phyloP scores from a whole-genome alignment of 768 basidiomycete genomes.

The Pisolithus orientalis region DNA sequence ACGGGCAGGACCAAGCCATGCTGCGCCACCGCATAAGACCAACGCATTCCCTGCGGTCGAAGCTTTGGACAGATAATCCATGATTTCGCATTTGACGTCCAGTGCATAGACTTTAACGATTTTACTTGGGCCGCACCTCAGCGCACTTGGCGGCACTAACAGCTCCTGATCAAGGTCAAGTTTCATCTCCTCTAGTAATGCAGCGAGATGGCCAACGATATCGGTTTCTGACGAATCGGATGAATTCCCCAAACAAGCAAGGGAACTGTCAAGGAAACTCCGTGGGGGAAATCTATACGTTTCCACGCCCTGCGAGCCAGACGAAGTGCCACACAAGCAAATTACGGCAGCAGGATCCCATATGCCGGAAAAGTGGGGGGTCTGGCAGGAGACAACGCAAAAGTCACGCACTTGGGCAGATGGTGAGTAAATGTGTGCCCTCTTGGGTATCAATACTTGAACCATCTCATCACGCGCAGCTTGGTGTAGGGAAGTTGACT shows the following conservation, averaged over 20 bases:
- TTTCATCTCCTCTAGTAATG: conserved; percentile 4
- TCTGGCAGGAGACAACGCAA: conserved; percentile 61
- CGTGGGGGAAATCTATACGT: conserved; percentile 72
- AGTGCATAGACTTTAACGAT: conserved; percentile 40
- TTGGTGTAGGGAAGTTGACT: conserved; percentile 24
- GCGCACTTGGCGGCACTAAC: conserved; percentile 8
- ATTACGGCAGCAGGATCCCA: conserved; percentile 69
- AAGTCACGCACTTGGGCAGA: conserved; percentile 68
- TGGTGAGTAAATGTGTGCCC: conserved; percentile 54
- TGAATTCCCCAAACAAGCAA: background rate
- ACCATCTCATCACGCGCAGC: conserved; percentile 58
- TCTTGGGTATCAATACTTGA: conserved; percentile 44
- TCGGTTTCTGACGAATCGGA: background rate
- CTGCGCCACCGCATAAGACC: conserved; percentile 45
- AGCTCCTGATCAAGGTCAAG: background rate
- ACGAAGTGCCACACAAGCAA: conserved; percentile 47
- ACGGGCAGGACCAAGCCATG: conserved; percentile 49
- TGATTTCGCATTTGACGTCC: conserved; percentile 40
- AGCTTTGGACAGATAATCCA: conserved; percentile 35
- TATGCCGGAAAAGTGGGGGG: conserved; percentile 60
- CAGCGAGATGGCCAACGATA: background rate
- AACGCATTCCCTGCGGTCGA: conserved; percentile 22
- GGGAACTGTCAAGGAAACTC: conserved; percentile 9
- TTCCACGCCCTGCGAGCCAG: conserved; percentile 45
- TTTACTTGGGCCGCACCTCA: conserved; percentile 33